These are phyloP conservation scores for Hydnum rufescens DNA, from an alignment of 768 basidiomycete species.

Conservation along the genomic window DNA sequence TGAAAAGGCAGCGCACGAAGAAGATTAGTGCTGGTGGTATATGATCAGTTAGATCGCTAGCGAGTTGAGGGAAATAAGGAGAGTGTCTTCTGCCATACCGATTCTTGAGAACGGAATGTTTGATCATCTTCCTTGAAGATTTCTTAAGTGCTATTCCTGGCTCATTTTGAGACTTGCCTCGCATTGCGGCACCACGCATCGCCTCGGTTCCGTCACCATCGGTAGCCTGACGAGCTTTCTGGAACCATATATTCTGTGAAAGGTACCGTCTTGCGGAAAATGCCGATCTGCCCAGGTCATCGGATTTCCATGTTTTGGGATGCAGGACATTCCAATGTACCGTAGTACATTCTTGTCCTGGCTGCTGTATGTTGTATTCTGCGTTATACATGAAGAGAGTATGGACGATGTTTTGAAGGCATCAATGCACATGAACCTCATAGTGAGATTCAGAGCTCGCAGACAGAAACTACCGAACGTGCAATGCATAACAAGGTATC, in stretches of 20 bases:
- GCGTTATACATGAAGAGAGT: constrained; percentile 94
- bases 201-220: constrained; percentile 94
- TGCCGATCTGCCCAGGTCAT: constrained; percentile 98
- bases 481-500: constrained; percentile 38
- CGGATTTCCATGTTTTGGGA: constrained; percentile 98
- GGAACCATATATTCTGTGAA: constrained; percentile 99
- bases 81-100: constrained; percentile 62
- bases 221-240: constrained; percentile 73
- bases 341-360: constrained; percentile 91
- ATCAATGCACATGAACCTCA: constrained; percentile 38
- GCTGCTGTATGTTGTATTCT: constrained; percentile 90
- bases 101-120: constrained; percentile 60
- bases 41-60: constrained; percentile 50
- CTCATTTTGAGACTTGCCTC: constrained; percentile 45
- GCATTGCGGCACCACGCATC: constrained; percentile 73
- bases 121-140: constrained; percentile 58
- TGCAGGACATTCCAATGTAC: constrained; percentile 62
- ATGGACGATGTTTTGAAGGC: constrained; percentile 91
- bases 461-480: constrained; percentile 38
- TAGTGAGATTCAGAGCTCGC: background rate
- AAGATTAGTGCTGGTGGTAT: constrained; percentile 37
- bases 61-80: constrained; percentile 69
- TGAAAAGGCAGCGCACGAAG: constrained; percentile 77
- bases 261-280: constrained; percentile 87
- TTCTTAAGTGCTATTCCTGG: constrained; percentile 44